phyloP scores from a whole-genome alignment of 2,329 filamentous ascomycete genomes.

The Aschersonia sp. region DNA sequence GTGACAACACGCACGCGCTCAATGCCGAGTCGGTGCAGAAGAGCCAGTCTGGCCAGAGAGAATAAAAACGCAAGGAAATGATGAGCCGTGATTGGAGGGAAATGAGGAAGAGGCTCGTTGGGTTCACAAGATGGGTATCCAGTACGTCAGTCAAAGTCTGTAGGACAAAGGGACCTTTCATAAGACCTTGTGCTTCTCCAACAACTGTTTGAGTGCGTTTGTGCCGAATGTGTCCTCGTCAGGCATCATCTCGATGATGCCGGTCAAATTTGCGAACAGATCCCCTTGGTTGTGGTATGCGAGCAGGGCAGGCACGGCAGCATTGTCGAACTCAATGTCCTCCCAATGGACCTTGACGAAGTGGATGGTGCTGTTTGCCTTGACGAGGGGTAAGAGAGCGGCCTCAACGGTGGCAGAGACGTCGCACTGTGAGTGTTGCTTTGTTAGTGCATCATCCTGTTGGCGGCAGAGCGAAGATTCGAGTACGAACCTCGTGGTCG shows the following conservation, averaged over 20 bases:
- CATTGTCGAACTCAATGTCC: conserved; percentile 87
- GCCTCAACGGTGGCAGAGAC: conserved; percentile 68
- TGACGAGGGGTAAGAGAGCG: conserved; percentile 62
- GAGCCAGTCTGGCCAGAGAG: too few relatives aligned
- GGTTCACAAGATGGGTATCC: background rate
- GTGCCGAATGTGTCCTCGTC: conserved; percentile 46
- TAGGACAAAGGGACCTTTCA: conserved; percentile 12
- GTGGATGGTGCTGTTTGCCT: conserved; percentile 53
- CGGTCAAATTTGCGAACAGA: conserved; percentile 78
- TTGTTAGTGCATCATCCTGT: background rate
- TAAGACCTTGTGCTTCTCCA: conserved; percentile 38
- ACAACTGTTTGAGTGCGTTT: conserved; percentile 34
- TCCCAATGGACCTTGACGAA: conserved; percentile 87
- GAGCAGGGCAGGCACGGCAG: conserved; percentile 73
- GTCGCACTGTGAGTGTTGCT: conserved; percentile 43
- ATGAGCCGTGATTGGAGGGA: too few relatives aligned
- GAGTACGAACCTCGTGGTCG: conserved; percentile 60
- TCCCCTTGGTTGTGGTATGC: conserved; percentile 81
- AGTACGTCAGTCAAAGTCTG: too few relatives aligned
- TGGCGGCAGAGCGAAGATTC: background rate
- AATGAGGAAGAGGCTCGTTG: too few relatives aligned
- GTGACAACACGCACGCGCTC: too few relatives aligned
- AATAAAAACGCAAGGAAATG: too few relatives aligned
- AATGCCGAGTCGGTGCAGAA: too few relatives aligned
- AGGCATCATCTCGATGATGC: conserved; percentile 75